Percentiles rank a stretch among this genome's conserved stretches.
phyloP scores from a whole-genome alignment of 2,329 filamentous ascomycete genomes.

The Neocucurbitaria cava region DNA sequence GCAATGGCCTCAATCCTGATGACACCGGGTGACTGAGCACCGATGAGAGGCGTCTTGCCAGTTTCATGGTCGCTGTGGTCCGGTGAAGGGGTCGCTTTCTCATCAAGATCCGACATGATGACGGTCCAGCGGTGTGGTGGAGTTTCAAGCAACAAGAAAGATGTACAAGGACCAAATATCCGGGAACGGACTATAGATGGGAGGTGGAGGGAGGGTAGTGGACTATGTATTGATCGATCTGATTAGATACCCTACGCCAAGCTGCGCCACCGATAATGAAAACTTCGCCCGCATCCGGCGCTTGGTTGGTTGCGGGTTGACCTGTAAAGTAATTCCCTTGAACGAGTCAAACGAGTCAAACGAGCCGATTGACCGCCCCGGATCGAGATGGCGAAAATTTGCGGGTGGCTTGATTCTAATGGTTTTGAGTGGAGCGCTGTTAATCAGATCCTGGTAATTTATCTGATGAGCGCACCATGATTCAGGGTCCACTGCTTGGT shows the following conservation, averaged over 20 bases:
- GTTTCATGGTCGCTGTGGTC: background rate
- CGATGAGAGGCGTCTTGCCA: slow-evolving; percentile 18
- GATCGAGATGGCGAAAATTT: too few relatives aligned
- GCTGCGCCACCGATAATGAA: background rate
- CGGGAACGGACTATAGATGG: background rate
- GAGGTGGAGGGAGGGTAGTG: background rate
- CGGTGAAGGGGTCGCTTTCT: background rate
- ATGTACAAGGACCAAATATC: background rate
- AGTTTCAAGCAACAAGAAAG: background rate
- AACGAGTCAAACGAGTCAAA: too few relatives aligned
- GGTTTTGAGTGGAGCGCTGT: too few relatives aligned
- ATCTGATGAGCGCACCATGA: too few relatives aligned
- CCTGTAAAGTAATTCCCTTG: too few relatives aligned
- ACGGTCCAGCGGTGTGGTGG: background rate
- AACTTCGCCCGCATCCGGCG: background rate
- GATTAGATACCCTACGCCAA: background rate
- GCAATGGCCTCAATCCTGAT: slow-evolving; percentile 65
- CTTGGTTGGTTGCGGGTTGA: background rate
- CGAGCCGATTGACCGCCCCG: too few relatives aligned
- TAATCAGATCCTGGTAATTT: too few relatives aligned
- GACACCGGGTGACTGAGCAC: slow-evolving; percentile 60
- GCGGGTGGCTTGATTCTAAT: too few relatives aligned
- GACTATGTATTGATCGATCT: background rate
- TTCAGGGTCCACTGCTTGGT: too few relatives aligned
- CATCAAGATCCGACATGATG: background rate